Conservation (phyloP, 257 asterid genomes). For the Striga asiatica region DNA sequence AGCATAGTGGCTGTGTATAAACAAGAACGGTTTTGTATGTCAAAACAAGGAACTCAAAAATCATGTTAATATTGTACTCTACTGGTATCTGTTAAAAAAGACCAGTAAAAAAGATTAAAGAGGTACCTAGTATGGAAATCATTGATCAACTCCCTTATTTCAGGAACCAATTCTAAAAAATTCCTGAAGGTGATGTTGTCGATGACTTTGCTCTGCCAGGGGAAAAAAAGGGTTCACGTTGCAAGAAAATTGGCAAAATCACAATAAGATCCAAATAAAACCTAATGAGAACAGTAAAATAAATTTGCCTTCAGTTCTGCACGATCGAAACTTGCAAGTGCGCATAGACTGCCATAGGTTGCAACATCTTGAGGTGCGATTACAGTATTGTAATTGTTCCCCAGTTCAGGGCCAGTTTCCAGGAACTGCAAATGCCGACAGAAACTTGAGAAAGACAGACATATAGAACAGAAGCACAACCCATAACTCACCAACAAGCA, state of each 20-base stretch:
- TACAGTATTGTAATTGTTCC: slow-evolving; percentile 68
- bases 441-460: background rate
- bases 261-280: background rate
- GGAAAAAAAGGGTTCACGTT: background rate
- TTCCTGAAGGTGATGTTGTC: slow-evolving; percentile 78
- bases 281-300: background rate
- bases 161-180: slow-evolving; percentile 94
- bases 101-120: background rate
- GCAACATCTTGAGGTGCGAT: slow-evolving; percentile 97
- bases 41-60: slow-evolving; percentile 1
- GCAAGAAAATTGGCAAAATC: slow-evolving; percentile 8
- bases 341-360: slow-evolving; percentile 95
- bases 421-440: slow-evolving; percentile 51
- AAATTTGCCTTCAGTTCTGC: slow-evolving; percentile 74
- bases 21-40: background rate
- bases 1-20: slow-evolving; percentile 63
- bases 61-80: background rate
- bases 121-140: slow-evolving; percentile 88
- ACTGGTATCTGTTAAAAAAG: too few relatives aligned
- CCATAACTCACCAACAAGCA: background rate
- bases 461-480: background rate
- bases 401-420: slow-evolving; percentile 79
- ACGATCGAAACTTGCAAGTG: slow-evolving; percentile 95
- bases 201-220: slow-evolving; percentile 86
- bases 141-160: slow-evolving; percentile 84